Percentiles rank a stretch among this genome's conserved stretches.
These are phyloP conservation scores for Suillus tomentosus DNA, from an alignment of 768 basidiomycete genomes.

Conservation along the genomic window DNA sequence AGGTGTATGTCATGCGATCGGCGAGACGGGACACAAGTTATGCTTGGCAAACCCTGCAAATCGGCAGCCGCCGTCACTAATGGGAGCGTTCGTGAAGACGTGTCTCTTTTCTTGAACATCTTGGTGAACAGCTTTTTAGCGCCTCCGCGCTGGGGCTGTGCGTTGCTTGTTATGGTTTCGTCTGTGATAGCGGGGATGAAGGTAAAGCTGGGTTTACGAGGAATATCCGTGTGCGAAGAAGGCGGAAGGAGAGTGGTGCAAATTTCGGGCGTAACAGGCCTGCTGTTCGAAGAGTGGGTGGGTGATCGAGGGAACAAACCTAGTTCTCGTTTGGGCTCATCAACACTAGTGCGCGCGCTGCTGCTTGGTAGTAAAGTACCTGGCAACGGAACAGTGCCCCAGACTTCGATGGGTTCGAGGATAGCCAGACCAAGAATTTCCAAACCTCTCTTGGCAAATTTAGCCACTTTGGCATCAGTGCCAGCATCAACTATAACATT, in stretches of 20 bases:
- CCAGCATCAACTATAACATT: conserved; percentile 88
- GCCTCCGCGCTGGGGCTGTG: conserved; percentile 39
- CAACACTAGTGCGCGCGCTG: conserved; percentile 34
- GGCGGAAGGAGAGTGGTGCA: conserved; percentile 9
- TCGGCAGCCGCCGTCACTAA: conserved; percentile 30
- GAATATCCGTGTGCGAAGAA: not conserved
- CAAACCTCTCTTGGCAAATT: conserved; percentile 69
- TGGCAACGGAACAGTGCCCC: conserved; percentile 32
- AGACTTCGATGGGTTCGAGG: conserved; percentile 83
- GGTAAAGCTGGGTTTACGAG: conserved; percentile 18
- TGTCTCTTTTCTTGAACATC: conserved; percentile 63
- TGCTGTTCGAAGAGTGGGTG: conserved; percentile 11
- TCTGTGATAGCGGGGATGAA: conserved; percentile 20
- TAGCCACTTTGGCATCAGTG: conserved; percentile 83
- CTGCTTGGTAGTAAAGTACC: conserved; percentile 14
- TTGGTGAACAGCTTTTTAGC: conserved; percentile 66
- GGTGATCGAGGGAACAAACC: conserved; percentile 14
- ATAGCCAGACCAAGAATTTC: conserved; percentile 78
- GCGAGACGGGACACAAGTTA: conserved; percentile 2
- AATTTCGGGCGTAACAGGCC: conserved; percentile 17
- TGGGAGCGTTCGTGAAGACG: conserved; percentile 19
- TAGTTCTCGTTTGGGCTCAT: conserved; percentile 25
- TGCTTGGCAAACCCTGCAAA: conserved; percentile 6
- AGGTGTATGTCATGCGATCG: conserved; percentile 22
- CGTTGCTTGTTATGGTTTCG: conserved; percentile 18